Evolutionary conservation across 2,329 filamentous ascomycete species (phyloP).

Genomic region (Penicillium expansum): DNA sequence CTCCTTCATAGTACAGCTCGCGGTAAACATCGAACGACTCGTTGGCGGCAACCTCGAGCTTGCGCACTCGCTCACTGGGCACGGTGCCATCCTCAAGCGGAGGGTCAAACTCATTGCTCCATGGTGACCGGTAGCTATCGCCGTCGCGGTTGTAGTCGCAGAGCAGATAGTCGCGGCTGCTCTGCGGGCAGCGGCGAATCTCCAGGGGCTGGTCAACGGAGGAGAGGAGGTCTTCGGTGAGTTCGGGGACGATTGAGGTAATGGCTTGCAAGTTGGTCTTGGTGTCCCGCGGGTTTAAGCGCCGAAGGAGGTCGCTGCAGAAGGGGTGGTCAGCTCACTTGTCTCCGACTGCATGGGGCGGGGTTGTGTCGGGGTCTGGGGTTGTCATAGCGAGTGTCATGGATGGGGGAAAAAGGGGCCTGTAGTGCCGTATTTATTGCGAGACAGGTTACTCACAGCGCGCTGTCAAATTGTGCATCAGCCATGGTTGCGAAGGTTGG

Average conservation of each 20-base stretch:
- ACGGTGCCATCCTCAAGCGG: conserved; percentile 83
- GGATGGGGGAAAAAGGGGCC: background rate
- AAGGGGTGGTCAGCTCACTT: conserved; percentile 28
- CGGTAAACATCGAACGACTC: conserved; percentile 96
- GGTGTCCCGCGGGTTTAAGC: conserved; percentile 92
- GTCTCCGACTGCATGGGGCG: conserved; percentile 18
- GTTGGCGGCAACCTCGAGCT: conserved; percentile 91
- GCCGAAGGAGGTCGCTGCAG: conserved; percentile 88
- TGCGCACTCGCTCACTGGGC: conserved; percentile 83
- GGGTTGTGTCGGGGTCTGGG: conserved; percentile 21
- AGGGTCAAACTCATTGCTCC: conserved; percentile 98
- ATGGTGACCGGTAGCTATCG: conserved; percentile 96
- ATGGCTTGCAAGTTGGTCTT: conserved; percentile 83
- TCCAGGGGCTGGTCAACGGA: conserved; percentile 95
- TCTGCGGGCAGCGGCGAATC: conserved; percentile 79
- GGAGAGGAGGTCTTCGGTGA: conserved; percentile 95
- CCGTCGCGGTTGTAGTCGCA: conserved; percentile 99
- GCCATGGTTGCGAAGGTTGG: conserved; percentile 36
- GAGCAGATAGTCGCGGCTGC: conserved; percentile 91
- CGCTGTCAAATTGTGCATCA: conserved; percentile 52
- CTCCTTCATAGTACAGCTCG: conserved; percentile 89
- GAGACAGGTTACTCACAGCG: conserved; percentile 42
- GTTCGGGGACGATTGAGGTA: conserved; percentile 80
- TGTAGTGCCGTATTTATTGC: background rate
- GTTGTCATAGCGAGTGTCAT: background rate